phyloP scores from a whole-genome alignment of 306 rosid species.

The Inga laurina region DNA sequence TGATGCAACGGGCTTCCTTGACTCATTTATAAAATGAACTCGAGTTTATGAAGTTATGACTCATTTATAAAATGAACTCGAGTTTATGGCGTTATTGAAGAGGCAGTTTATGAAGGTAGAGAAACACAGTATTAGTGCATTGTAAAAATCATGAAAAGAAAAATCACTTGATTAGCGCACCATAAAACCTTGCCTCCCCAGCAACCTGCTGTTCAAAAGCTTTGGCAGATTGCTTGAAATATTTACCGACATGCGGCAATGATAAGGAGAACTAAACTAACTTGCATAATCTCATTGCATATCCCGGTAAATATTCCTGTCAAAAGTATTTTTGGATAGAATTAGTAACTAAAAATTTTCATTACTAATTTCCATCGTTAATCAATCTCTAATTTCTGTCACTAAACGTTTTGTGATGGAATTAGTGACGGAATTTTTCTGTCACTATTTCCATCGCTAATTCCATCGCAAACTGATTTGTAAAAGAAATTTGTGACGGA shows the following conservation, averaged over 20 bases:
- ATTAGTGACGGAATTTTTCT: no score
- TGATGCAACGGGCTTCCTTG: constrained; percentile 10
- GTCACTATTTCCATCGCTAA: no score
- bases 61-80: no score
- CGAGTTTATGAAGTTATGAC: no score
- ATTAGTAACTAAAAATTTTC: no score
- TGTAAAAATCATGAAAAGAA: background rate
- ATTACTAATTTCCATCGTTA: no score
- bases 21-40: constrained; percentile 18
- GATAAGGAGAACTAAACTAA: constrained; percentile 16
- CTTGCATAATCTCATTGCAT: constrained; percentile 18
- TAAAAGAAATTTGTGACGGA: no score
- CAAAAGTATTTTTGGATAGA: no score
- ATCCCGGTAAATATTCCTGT: constrained; percentile 2
- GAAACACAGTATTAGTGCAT: background rate
- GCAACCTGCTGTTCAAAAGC: constrained; percentile 90
- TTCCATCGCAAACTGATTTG: no score
- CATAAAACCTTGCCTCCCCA: constrained; percentile 95
- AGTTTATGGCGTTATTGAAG: background rate
- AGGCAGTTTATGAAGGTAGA: constrained; percentile 17
- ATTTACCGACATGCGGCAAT: constrained; percentile 84
- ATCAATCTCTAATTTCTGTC: no score
- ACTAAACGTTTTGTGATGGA: no score
- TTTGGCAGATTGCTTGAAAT: constrained; percentile 90
- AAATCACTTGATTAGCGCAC: constrained; percentile 81